A percentile compares a stretch with the other conserved stretches of the same genome.
Conservation (phyloP, 2,329 filamentous ascomycete genomes). For the Emmonsiellopsis sp. region DNA sequence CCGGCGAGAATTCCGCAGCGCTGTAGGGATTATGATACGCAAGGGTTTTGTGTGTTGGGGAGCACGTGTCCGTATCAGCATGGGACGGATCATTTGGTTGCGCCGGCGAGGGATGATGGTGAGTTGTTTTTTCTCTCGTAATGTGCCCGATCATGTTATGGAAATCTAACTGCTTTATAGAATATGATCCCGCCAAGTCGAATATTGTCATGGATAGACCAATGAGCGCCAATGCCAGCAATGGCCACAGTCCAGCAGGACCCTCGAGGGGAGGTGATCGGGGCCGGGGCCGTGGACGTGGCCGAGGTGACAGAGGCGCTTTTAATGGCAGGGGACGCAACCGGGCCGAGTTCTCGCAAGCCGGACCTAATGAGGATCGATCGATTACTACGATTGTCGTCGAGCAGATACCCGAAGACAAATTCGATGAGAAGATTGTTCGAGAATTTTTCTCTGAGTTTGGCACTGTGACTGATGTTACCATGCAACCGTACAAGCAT, state of each 20-base stretch:
- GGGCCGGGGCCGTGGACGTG: constrained; percentile 27
- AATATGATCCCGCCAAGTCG: constrained; percentile 48
- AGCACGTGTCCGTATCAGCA: constrained; percentile 51
- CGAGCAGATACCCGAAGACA: constrained; percentile 52
- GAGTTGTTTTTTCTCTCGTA: constrained; percentile 3
- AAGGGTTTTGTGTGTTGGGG: constrained; percentile 50
- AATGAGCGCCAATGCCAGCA: constrained; percentile 11
- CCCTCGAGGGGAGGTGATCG: constrained; percentile 11
- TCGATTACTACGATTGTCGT: constrained; percentile 50
- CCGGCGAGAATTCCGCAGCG: constrained; percentile 30
- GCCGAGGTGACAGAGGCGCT: constrained; percentile 34
- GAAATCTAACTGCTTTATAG: constrained; percentile 17
- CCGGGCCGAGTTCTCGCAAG: constrained; percentile 46
- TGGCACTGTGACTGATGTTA: constrained; percentile 47
- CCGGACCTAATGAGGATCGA: constrained; percentile 44
- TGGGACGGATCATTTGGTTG: constrained; percentile 37
- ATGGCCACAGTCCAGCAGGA: constrained; percentile 12
- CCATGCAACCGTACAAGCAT: constrained; percentile 44
- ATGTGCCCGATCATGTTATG: background rate
- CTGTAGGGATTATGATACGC: constrained; percentile 50
- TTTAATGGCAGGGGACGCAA: constrained; percentile 26
- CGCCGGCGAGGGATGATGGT: constrained; percentile 32
- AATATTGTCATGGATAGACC: constrained; percentile 28
- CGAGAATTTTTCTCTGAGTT: constrained; percentile 52
- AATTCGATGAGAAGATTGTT: constrained; percentile 45